Conservation (phyloP, 306 rosid species). For the Echinosophora koreensis region DNA sequence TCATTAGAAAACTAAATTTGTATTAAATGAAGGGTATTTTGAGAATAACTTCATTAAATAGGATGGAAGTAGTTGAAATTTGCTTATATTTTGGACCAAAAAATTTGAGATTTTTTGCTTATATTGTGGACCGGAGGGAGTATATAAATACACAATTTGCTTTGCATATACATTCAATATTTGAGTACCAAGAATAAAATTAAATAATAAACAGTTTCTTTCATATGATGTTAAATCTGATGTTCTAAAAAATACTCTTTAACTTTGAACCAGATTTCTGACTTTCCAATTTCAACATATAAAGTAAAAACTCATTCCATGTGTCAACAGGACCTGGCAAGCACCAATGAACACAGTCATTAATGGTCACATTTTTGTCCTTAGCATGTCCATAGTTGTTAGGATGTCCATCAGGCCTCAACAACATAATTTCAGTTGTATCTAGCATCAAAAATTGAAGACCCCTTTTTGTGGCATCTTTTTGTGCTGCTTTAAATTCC, state of each 20-base stretch:
- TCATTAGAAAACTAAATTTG: too few species aligned
- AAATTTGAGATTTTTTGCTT: too few species aligned
- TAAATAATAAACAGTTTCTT: background rate
- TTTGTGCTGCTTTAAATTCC: conserved; percentile 65
- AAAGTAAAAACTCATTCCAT: conserved; percentile 85
- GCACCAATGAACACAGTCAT: conserved; percentile 99
- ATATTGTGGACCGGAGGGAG: too few species aligned
- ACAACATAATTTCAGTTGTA: conserved; percentile 74
- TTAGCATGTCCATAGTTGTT: conserved; percentile 63
- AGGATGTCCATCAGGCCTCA: conserved; percentile 97
- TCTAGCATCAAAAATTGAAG: conserved; percentile 64
- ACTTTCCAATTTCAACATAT: conserved; percentile 57
- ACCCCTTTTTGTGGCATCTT: conserved; percentile 55
- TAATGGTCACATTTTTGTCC: conserved; percentile 54
- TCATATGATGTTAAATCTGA: conserved; percentile 13
- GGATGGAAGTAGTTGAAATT: too few species aligned
- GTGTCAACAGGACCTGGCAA: conserved; percentile 95
- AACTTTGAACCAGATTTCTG: conserved; percentile 39
- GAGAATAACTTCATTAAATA: too few species aligned
- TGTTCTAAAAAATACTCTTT: conserved; percentile 33
- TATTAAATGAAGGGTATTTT: too few species aligned
- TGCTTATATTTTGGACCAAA: too few species aligned
- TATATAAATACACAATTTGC: background rate
- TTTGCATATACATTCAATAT: conserved; percentile 22
- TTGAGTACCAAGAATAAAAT: background rate